phyloP scores from a whole-genome alignment of 108 stramenopile genomes.

The Fragilaria crotonensis region DNA sequence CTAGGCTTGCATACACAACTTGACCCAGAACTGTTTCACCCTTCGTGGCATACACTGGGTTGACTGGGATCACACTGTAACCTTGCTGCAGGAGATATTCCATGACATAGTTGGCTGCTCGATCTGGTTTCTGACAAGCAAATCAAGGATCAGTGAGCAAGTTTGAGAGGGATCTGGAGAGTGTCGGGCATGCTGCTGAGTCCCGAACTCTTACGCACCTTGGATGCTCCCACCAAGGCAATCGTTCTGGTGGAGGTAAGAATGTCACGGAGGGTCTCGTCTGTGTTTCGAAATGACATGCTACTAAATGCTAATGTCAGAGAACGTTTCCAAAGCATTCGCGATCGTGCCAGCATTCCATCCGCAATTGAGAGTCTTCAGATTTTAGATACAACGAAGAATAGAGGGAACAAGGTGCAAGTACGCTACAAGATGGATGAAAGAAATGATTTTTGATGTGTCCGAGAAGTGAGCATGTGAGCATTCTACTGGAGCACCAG shows the following conservation, averaged over 20 bases:
- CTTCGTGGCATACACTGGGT: conserved; percentile 61
- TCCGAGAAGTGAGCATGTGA: too few species aligned
- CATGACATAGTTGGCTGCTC: conserved; percentile 76
- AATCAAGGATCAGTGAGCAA: background rate
- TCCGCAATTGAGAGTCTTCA: too few species aligned
- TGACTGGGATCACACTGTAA: conserved; percentile 76
- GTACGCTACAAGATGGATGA: too few species aligned
- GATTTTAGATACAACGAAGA: too few species aligned
- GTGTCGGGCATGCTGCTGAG: too few species aligned
- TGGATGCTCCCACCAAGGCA: conserved; percentile 74
- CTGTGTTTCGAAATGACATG: conserved; percentile 32
- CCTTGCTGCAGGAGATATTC: conserved; percentile 37
- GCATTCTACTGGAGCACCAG: too few species aligned
- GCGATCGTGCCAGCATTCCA: too few species aligned
- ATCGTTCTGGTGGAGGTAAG: conserved; percentile 56
- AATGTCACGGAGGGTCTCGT: conserved; percentile 57
- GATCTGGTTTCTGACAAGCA: conserved; percentile 16
- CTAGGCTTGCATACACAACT: conserved; percentile 51
- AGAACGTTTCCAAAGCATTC: too few species aligned
- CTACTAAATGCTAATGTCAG: too few species aligned
- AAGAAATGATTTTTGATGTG: too few species aligned
- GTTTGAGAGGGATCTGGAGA: too few species aligned
- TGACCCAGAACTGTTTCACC: conserved; percentile 54
- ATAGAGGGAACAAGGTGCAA: too few species aligned
- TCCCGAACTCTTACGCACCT: conserved; percentile 2